Percentiles rank a stretch among this genome's conserved stretches.
These are phyloP conservation scores for Candida xyloterini DNA, from an alignment of 805 yeast genomes.

Conservation along the genomic window DNA sequence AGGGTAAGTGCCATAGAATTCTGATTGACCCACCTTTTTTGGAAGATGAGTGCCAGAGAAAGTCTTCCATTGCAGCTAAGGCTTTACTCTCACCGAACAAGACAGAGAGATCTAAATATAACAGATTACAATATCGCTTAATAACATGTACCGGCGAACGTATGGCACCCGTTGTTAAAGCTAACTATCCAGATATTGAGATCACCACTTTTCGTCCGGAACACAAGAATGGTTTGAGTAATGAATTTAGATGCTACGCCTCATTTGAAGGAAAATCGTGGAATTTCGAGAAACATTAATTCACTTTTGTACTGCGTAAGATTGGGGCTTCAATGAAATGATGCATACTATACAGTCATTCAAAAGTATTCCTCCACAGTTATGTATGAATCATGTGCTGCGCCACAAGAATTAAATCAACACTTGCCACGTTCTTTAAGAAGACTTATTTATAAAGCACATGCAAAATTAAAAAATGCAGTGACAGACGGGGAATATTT, in stretches of 20 bases:
- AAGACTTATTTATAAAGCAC: not conserved
- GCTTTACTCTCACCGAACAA: conserved; percentile 47
- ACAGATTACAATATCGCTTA: conserved; percentile 44
- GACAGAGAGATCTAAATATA: conserved; percentile 36
- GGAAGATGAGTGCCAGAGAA: conserved; percentile 76
- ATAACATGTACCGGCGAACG: conserved; percentile 90
- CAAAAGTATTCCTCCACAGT: too few relatives aligned
- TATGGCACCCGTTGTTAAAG: conserved; percentile 62
- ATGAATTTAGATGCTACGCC: conserved; percentile 86
- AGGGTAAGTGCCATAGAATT: conserved; percentile 64
- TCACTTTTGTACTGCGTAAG: too few relatives aligned
- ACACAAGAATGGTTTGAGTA: conserved; percentile 81
- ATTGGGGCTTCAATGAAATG: too few relatives aligned
- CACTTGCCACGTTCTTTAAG: too few relatives aligned
- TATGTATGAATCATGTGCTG: too few relatives aligned
- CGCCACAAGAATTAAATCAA: too few relatives aligned
- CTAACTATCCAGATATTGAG: conserved; percentile 60
- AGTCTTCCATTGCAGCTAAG: conserved; percentile 63
- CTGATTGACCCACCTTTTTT: conserved; percentile 88
- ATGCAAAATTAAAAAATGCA: not conserved
- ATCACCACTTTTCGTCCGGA: conserved; percentile 72
- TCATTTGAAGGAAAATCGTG: conserved; percentile 67
- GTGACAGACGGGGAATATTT: not conserved
- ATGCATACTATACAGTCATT: too few relatives aligned
- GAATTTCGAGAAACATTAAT: conserved; percentile 39